phyloP scores from a whole-genome alignment of 2,329 filamentous ascomycete species.

The Fusarium subglutinans region DNA sequence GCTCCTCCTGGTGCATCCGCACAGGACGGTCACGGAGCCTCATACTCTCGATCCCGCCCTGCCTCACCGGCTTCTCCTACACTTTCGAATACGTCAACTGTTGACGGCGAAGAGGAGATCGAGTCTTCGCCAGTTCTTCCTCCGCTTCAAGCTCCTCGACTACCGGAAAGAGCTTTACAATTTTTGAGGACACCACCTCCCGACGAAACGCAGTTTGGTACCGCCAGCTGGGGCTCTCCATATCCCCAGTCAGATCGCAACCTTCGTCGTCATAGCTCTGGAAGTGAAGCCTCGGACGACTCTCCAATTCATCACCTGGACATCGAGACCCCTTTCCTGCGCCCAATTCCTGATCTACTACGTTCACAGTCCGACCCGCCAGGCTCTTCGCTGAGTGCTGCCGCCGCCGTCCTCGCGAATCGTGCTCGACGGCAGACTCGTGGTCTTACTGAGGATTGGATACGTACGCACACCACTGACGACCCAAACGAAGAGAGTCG shows the following conservation, averaged over 20 bases:
- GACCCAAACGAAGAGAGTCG: conserved; percentile 72
- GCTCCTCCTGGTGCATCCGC: conserved; percentile 67
- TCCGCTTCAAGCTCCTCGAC: conserved; percentile 65
- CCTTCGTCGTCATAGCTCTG: conserved; percentile 61
- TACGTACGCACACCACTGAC: conserved; percentile 82
- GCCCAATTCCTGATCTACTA: conserved; percentile 61
- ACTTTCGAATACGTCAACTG: conserved; percentile 70
- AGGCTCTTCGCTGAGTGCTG: conserved; percentile 56
- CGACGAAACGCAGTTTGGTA: conserved; percentile 63
- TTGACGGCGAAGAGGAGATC: conserved; percentile 64
- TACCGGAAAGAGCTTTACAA: conserved; percentile 64
- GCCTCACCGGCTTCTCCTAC: conserved; percentile 63
- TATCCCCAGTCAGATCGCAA: conserved; percentile 74
- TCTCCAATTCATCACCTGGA: conserved; percentile 69
- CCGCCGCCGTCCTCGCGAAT: conserved; percentile 71
- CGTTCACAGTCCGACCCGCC: conserved; percentile 43
- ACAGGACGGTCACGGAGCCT: conserved; percentile 63
- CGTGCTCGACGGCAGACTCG: conserved; percentile 66
- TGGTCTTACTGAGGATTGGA: conserved; percentile 85
- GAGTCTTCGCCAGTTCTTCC: conserved; percentile 68
- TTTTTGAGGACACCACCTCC: conserved; percentile 64
- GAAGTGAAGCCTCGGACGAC: conserved; percentile 68
- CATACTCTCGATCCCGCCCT: conserved; percentile 46
- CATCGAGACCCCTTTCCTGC: conserved; percentile 70
- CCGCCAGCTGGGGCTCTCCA: conserved; percentile 91